phyloP scores from a whole-genome alignment of 139 green algal genomes.

The Chloropicon primus region DNA sequence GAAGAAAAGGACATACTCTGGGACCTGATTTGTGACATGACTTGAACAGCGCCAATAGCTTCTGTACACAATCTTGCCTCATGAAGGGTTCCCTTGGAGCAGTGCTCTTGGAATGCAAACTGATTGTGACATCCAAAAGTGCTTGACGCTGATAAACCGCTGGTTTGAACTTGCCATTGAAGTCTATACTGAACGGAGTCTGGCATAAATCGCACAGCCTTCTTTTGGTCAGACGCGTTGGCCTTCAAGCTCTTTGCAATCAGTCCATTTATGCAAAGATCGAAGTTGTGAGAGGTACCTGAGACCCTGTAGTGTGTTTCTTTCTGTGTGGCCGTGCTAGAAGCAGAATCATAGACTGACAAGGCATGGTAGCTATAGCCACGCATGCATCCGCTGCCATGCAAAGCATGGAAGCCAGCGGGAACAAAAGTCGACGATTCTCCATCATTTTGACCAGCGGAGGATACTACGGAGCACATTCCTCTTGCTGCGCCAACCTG shows the following conservation, averaged over 20 bases:
- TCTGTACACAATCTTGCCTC: background rate
- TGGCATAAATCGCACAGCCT: background rate
- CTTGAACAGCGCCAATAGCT: background rate
- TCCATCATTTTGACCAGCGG: background rate
- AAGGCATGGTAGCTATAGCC: background rate
- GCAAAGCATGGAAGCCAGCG: background rate
- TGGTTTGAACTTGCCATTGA: background rate
- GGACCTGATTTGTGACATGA: background rate
- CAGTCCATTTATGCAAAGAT: background rate
- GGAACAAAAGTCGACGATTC: background rate
- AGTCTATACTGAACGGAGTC: background rate
- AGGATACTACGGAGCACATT: background rate
- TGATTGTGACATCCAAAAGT: background rate
- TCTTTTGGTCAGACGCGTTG: background rate
- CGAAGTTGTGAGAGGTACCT: background rate
- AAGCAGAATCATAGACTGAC: background rate
- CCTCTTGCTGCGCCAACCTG: slow-evolving; percentile 38
- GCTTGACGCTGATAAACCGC: background rate
- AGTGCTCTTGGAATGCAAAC: background rate
- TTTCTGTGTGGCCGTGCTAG: background rate
- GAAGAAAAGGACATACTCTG: background rate
- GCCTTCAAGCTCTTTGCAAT: background rate
- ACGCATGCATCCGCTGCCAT: background rate
- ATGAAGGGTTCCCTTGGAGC: background rate
- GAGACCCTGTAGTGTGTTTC: background rate